Conservation (phyloP, 179 eudicot species). For the Pouteria campechiana region DNA sequence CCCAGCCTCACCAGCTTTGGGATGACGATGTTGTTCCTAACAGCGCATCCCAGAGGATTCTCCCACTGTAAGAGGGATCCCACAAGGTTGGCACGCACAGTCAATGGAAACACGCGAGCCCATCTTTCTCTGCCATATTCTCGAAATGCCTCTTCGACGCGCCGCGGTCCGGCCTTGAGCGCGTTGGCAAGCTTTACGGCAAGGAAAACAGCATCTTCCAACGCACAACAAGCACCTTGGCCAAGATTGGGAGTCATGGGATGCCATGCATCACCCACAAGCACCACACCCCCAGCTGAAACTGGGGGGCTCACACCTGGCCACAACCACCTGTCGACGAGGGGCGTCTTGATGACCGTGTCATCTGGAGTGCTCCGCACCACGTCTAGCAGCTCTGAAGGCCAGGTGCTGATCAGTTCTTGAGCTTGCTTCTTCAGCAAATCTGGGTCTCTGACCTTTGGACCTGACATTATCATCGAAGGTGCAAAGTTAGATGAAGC, state of each 20-base stretch:
- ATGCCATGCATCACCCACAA: constrained; percentile 98
- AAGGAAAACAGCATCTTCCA: constrained; percentile 75
- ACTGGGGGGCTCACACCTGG: constrained; percentile 66
- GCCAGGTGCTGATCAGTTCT: constrained; percentile 41
- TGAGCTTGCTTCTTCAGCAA: constrained; percentile 52
- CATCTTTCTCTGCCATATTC: constrained; percentile 69
- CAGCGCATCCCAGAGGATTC: constrained; percentile 43
- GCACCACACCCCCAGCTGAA: constrained; percentile 52
- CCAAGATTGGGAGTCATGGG: constrained; percentile 99
- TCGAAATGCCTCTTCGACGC: constrained; percentile 55
- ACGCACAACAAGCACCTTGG: constrained; percentile 93
- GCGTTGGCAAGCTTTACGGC: constrained; percentile 49
- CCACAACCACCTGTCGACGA: constrained; percentile 93
- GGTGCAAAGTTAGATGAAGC: no score
- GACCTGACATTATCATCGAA: constrained; percentile 67
- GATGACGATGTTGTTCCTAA: constrained; percentile 44
- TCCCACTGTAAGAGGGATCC: constrained; percentile 71
- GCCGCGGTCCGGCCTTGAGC: constrained; percentile 18
- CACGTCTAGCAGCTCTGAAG: constrained; percentile 42
- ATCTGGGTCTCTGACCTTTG: constrained; percentile 57
- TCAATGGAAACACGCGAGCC: constrained; percentile 60
- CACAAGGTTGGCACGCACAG: constrained; percentile 52
- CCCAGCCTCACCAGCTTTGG: constrained; percentile 58
- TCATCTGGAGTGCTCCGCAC: constrained; percentile 54
- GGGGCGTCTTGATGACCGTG: constrained; percentile 41